Evolutionary conservation across 768 basidiomycete genomes (phyloP).

Genomic region (Xerocomellus amylosporus): DNA sequence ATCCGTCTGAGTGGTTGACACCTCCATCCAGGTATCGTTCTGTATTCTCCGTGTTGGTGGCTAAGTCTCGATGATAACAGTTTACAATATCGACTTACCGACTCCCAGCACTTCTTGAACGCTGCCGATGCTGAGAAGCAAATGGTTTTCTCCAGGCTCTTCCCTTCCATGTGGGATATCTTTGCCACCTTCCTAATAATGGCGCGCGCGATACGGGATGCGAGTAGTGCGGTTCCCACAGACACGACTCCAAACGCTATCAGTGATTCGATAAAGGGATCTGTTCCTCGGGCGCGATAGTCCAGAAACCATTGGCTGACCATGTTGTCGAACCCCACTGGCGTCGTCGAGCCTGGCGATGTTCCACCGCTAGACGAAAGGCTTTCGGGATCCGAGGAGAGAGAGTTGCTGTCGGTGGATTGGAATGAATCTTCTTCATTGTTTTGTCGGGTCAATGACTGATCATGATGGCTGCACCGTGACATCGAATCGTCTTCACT

Average conservation of each 20-base stretch:
- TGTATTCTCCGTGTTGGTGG: conserved; percentile 1
- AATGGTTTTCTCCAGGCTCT: conserved; percentile 7
- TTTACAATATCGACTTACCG: conserved; percentile 9
- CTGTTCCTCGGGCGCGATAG: conserved; percentile 16
- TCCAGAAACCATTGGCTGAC: conserved; percentile 22
- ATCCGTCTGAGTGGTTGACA: background rate
- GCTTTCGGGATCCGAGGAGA: conserved; percentile 14
- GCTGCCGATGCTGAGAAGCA: conserved; percentile 11
- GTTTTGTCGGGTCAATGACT: background rate
- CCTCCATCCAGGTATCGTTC: conserved; percentile 13
- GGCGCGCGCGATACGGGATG: conserved; percentile 15
- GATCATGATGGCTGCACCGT: background rate
- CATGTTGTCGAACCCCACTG: conserved; percentile 12
- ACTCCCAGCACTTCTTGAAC: conserved; percentile 17
- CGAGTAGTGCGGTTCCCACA: conserved; percentile 9
- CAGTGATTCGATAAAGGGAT: conserved; percentile 16
- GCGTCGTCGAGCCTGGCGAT: background rate
- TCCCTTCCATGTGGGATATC: conserved; percentile 12
- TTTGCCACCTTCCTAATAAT: conserved; percentile 4
- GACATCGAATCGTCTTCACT: background rate
- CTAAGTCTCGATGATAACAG: background rate
- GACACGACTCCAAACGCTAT: conserved; percentile 16
- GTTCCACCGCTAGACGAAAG: background rate
- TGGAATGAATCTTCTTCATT: background rate
- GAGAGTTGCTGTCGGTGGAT: background rate